Base-by-base conservation (phyloP, 257 asterid species). In the Solanum chilense region DNA sequence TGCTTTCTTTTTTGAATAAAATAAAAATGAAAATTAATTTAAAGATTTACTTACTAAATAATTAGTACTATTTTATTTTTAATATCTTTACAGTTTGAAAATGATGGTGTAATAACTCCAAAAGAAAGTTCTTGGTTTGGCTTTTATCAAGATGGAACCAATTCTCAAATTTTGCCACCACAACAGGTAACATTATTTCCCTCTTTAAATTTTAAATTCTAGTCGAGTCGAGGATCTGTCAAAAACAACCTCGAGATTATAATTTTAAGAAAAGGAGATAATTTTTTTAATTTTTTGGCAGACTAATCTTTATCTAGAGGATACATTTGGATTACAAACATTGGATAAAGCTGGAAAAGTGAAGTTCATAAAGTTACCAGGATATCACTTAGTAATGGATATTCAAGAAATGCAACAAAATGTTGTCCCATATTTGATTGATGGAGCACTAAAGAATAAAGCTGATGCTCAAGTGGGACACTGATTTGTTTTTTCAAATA, bases 41-140 rank as follows among this genome's bases (percentile, higher is more conserved):
- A 45, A 33, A n/a, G 15, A 14, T 49, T 37, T 41, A 2, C 41
- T 14, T 23, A 25, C 23, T 5, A 33, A 15, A 39, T 25, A 25
- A 74, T 52, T 37, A 25, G 41, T 52, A 18, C 31, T n/a, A 3
- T 39, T 23, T 27, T n/a, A 29, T 23, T 75, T 85, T 58, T 13
- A 31, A 35, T 49, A 7, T 60, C 10, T 25, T 27, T n/a, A 47
- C 84, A 91, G 92, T 87, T 74, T 83, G 89, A 52, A 76, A 83
- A 87, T 71, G 93, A 91, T 58, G 20, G 83, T 2, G 81, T 91
- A 8, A 76, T 91, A 27, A 31, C 35, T 29, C 93, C 93, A 4
- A 85, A 35, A 37, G 89, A 88, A 88, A 91, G 91, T 82, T 86
- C 93, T 27, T 88, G 91, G 90, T 91, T 91, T 74, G 92, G 91